Conservation (phyloP, 495 filamentous ascomycete genomes). For the Annulohypoxylon moriforme region DNA sequence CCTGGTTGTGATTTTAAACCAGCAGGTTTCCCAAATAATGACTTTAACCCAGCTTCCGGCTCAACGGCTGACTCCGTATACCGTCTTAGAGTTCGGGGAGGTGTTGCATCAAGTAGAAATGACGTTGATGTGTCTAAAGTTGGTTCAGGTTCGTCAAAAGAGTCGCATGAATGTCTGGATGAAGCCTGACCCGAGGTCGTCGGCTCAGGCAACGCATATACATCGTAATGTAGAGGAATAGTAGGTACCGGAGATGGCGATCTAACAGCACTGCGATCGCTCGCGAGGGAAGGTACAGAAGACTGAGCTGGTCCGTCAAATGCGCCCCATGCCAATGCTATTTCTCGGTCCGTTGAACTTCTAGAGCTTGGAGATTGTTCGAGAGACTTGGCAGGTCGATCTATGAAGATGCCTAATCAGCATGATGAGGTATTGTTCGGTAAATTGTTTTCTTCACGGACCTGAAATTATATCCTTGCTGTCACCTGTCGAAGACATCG, state of each 20-base stretch:
- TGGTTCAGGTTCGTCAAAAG: not conserved
- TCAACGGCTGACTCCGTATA: not conserved
- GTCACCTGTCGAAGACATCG: not conserved
- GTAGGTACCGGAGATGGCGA: not conserved
- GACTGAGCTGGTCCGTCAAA: not conserved
- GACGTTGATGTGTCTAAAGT: not conserved
- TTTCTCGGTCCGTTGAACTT: not conserved
- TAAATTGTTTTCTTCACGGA: not conserved
- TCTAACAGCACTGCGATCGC: not conserved
- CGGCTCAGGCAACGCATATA: not conserved
- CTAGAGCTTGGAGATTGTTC: not conserved
- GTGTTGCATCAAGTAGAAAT: not conserved
- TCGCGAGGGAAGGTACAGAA: not conserved
- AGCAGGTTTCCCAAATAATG: conserved; percentile 14
- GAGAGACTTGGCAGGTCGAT: not conserved
- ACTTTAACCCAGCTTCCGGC: not conserved
- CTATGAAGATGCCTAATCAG: not conserved
- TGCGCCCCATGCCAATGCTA: not conserved
- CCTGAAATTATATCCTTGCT: not conserved
- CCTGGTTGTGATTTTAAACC: not conserved
- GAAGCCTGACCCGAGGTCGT: not conserved
- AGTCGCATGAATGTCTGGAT: not conserved
- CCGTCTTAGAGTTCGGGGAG: not conserved
- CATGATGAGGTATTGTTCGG: not conserved
- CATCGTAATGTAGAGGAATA: not conserved